phyloP scores from a whole-genome alignment of 2,329 filamentous ascomycete genomes.

The Cephalotrichum gorgonifer region DNA sequence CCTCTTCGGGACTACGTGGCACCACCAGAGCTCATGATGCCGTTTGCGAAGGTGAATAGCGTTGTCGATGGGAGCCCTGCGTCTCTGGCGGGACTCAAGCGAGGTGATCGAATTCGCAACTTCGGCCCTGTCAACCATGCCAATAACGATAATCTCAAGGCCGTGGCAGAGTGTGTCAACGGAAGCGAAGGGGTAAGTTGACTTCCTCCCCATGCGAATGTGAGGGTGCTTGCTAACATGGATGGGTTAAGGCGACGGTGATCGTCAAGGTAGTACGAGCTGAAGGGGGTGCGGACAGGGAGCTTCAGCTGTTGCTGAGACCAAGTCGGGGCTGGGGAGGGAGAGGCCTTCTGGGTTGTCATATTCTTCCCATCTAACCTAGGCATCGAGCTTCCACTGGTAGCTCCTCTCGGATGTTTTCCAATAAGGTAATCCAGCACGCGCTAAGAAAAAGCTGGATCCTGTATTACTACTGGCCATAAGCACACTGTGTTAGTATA shows the following conservation, averaged over 20 bases:
- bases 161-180: constrained; percentile 81
- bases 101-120: constrained; percentile 69
- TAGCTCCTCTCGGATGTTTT: not conserved
- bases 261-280: constrained; percentile 54
- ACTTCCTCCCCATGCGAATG: too few relatives aligned
- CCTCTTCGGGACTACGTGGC: constrained; percentile 5
- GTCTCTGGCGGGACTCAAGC: constrained; percentile 66
- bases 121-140: constrained; percentile 77
- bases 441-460: not conserved
- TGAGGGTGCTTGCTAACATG: not conserved
- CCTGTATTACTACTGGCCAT: not conserved
- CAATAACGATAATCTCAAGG: constrained; percentile 79
- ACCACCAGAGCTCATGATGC: constrained; percentile 14
- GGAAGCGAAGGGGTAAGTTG: constrained; percentile 76
- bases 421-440: not conserved
- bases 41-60: constrained; percentile 85
- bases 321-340: constrained; percentile 83
- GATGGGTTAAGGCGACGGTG: constrained; percentile 50
- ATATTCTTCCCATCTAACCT: constrained; percentile 59
- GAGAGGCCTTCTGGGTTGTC: constrained; percentile 79
- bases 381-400: not conserved
- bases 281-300: constrained; percentile 30
- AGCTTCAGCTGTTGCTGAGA: constrained; percentile 61
- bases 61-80: constrained; percentile 74
- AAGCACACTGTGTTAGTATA: not conserved